These are phyloP conservation scores for Ambrosiella beaveri DNA, from an alignment of 2,329 filamentous ascomycete species.

Conservation along the genomic window DNA sequence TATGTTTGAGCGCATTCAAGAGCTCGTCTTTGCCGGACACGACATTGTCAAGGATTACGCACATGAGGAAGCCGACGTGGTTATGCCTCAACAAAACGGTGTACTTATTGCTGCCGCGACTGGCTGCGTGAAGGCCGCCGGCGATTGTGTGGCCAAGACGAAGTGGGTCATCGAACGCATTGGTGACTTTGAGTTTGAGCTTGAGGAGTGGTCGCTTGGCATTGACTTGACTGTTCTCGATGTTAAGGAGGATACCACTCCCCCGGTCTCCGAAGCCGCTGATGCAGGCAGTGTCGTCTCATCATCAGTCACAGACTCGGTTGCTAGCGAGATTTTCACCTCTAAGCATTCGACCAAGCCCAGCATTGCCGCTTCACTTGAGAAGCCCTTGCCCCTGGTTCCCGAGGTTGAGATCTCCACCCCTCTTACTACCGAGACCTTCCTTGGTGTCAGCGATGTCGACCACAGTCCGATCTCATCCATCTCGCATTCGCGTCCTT, in stretches of 20 bases:
- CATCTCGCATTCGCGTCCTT: constrained; percentile 19
- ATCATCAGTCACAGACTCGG: neutral
- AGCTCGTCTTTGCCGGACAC: constrained; percentile 64
- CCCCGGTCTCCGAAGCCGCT: constrained; percentile 2
- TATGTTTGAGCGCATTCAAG: constrained; percentile 66
- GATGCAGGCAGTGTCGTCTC: constrained; percentile 16
- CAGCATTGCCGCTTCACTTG: constrained; percentile 28
- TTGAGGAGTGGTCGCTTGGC: constrained; percentile 36
- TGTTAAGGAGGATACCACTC: constrained; percentile 19
- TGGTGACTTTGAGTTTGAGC: constrained; percentile 78
- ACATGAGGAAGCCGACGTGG: constrained; percentile 57
- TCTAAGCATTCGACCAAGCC: constrained; percentile 21
- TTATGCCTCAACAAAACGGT: constrained; percentile 64
- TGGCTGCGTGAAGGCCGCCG: constrained; percentile 73
- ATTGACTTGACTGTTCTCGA: constrained; percentile 38
- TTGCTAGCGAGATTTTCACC: neutral
- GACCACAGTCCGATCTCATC: neutral
- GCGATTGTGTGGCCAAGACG: constrained; percentile 78
- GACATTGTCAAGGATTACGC: constrained; percentile 57
- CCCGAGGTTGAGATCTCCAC: constrained; percentile 30
- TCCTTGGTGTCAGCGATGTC: neutral
- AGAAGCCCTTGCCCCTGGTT: constrained; percentile 52
- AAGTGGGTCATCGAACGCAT: constrained; percentile 73
- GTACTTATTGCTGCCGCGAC: constrained; percentile 64
- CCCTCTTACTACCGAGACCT: constrained; percentile 20